phyloP scores from a whole-genome alignment of 164 flowering plant species.

The Litsea cubeba region DNA sequence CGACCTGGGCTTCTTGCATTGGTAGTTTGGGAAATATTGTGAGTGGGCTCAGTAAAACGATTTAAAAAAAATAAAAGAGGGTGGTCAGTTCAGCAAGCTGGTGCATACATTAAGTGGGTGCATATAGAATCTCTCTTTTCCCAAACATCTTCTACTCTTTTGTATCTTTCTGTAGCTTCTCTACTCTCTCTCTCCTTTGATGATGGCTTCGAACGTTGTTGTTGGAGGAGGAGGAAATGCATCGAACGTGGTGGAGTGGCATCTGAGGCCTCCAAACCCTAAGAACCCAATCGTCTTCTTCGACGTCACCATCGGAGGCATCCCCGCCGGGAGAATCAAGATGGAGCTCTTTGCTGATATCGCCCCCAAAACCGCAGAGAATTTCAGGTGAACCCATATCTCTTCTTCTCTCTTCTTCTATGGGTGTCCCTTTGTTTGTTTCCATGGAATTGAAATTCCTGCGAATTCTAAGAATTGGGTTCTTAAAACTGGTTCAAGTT shows the following conservation, averaged over 20 bases:
- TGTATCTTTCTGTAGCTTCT: no score
- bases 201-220: slow-evolving; percentile 20
- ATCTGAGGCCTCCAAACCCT: slow-evolving; percentile 88
- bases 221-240: slow-evolving; percentile 32
- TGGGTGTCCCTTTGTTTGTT: not conserved
- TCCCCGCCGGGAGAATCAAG: slow-evolving; percentile 94
- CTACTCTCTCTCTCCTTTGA: not conserved
- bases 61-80: no score
- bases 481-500: no score
- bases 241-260: slow-evolving; percentile 61
- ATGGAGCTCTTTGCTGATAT: slow-evolving; percentile 99
- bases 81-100: no score
- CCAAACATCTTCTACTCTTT: no score
- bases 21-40: no score
- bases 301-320: slow-evolving; percentile 84
- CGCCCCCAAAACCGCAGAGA: slow-evolving; percentile 89
- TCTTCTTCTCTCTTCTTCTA: not conserved
- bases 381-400: slow-evolving; percentile 57
- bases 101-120: no score
- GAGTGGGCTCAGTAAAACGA: no score
- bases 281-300: slow-evolving; percentile 96
- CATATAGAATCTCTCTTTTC: no score
- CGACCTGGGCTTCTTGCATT: no score
- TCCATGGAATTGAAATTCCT: no score
- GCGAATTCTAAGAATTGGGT: no score